phyloP scores from a whole-genome alignment of 495 filamentous ascomycete species.

The Cairneyella variabilis region DNA sequence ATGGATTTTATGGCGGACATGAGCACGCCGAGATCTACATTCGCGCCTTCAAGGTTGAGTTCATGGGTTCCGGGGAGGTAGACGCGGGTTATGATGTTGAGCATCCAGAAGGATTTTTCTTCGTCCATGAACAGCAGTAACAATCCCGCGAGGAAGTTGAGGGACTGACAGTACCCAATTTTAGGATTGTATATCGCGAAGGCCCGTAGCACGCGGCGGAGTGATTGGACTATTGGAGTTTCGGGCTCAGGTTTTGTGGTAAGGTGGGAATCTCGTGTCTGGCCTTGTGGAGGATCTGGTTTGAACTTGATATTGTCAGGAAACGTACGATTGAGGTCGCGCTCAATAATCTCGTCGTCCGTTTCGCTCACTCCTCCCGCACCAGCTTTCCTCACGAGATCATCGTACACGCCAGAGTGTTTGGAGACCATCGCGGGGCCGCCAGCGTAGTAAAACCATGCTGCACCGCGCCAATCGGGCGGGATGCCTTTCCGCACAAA shows the following conservation, averaged over 20 bases:
- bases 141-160: slow-evolving; percentile 95
- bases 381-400: slow-evolving; percentile 60
- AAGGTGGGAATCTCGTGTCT: slow-evolving; percentile 9
- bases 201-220: slow-evolving; percentile 82
- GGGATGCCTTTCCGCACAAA: slow-evolving; percentile 96
- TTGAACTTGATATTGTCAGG: slow-evolving; percentile 94
- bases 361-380: slow-evolving; percentile 57
- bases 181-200: slow-evolving; percentile 85
- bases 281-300: slow-evolving; percentile 47
- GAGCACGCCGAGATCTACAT: slow-evolving; percentile 90
- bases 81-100: slow-evolving; percentile 83
- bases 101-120: slow-evolving; percentile 91
- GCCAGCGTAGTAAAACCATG: slow-evolving; percentile 98
- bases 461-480: slow-evolving; percentile 83
- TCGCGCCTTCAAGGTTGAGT: slow-evolving; percentile 85
- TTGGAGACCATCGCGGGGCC: slow-evolving; percentile 73
- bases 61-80: slow-evolving; percentile 94
- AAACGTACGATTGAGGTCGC: slow-evolving; percentile 92
- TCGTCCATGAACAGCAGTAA: slow-evolving; percentile 88
- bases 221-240: slow-evolving; percentile 70
- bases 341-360: slow-evolving; percentile 88
- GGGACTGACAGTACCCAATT: slow-evolving; percentile 93
- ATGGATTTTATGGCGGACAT: slow-evolving; percentile 81
- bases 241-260: slow-evolving; percentile 48
- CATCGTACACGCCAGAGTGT: slow-evolving; percentile 68